Evolutionary conservation across 176 grass and related monocot genomes (phyloP).

Genomic region (Paspalum notatum): DNA sequence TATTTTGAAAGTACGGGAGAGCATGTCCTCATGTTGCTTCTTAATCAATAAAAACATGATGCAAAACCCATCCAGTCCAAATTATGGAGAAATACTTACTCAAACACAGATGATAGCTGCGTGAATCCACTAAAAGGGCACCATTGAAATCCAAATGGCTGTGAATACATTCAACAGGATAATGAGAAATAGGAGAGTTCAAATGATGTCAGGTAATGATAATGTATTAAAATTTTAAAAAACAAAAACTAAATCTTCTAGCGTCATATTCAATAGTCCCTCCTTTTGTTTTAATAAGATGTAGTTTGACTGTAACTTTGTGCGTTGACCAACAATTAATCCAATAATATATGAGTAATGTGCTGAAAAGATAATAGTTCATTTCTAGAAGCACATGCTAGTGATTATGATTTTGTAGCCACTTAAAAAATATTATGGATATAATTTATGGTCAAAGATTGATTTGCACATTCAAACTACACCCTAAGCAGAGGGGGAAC

Average conservation of each 20-base stretch:
- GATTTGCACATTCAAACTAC: not conserved
- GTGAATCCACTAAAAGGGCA: slow-evolving; percentile 92
- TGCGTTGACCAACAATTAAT: not conserved
- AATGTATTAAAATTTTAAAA: slow-evolving; percentile 28
- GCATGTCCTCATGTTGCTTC: slow-evolving; percentile 8
- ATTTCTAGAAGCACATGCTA: not conserved
- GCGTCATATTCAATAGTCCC: not conserved
- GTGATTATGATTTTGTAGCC: not conserved
- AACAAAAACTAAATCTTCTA: slow-evolving; percentile 13
- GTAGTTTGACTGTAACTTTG: not conserved
- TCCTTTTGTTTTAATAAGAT: not conserved
- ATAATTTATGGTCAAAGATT: not conserved
- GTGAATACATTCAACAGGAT: slow-evolving; percentile 48
- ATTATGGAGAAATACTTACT: slow-evolving; percentile 67
- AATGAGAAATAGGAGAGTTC: slow-evolving; percentile 30
- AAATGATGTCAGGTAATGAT: slow-evolving; percentile 19
- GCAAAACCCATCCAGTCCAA: slow-evolving; percentile 19
- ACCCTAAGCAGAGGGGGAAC: not conserved
- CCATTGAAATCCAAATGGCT: slow-evolving; percentile 98
- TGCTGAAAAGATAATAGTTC: slow-evolving; percentile 7
- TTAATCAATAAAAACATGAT: slow-evolving; percentile 25
- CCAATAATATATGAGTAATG: not conserved
- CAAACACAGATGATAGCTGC: slow-evolving; percentile 84
- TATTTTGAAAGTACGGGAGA: slow-evolving; percentile 6
- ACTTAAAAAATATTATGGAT: not conserved